Evolutionary conservation across 192 early-diverging fungal genomes (phyloP), one percentile per base, ranked within the genome.

Genomic region (Entomortierella chlamydospora): DNA sequence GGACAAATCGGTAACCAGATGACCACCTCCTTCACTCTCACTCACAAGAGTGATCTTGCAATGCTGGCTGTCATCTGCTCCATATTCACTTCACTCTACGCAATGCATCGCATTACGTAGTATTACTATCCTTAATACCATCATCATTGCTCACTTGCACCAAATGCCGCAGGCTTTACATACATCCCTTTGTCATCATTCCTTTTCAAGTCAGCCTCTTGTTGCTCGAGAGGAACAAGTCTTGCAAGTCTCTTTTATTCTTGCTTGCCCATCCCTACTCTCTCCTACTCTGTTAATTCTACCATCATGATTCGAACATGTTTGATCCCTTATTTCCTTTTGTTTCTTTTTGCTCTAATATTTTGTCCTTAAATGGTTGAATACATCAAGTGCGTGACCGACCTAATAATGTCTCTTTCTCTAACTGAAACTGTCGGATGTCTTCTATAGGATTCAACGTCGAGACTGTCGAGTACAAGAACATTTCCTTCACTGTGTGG

Each of bases 401-500:
- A 54, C 20, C 20, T 34, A 31, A 57, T 31, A 57, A 31, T 57
- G 34, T 20, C 12, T 33, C 26, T 55, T 57, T 20, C 28, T 30
- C 61, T 51, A 72, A 39, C 43, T 30, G 43, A 52, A 55, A 42
- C 61, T 20, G 2, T 64, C 28, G 62, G 30, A 33, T 60, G 28
- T 6, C 17, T 34, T 15, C 6, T 50, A 23, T 82, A 87, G 97
- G 97, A 59, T 98, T 99, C 87, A 99, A 99, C 81, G 96, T 98
- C 70, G 97, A 99, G 85, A 96, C 94, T 39, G 95, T 98, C 73
- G 92, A 94, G 81, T 97, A 98, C 90, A 97, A 97, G 87, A 97
- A 96, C 90, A 95, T 97, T 86, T 94, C 88, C 82, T 99, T 98
- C 86, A 97, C 93, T 31, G 94, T 98, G 64, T 98, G 96, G 96